A percentile compares a stretch with the other conserved stretches of the same genome.
These are phyloP conservation scores for Streptanthus diversifolius DNA, from an alignment of 345 rosid species.

Conservation along the genomic window DNA sequence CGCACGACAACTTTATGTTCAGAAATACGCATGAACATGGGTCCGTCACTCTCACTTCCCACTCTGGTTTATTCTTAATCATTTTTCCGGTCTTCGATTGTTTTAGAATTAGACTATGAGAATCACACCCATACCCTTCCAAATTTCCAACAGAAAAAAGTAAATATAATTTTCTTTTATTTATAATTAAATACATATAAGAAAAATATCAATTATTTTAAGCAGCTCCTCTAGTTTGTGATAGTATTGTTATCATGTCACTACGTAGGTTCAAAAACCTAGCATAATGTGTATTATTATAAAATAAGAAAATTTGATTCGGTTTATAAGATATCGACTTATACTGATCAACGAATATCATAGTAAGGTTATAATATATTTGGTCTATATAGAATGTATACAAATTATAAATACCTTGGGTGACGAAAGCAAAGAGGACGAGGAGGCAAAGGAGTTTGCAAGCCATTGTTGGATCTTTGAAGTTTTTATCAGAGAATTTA, in stretches of 20 bases:
- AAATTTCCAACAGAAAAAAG: not conserved
- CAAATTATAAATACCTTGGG: not conserved
- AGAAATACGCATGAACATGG: not conserved
- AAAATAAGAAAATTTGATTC: not conserved
- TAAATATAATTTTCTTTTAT: not conserved
- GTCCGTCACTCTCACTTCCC: conserved; percentile 3
- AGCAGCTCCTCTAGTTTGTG: not conserved
- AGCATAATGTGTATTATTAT: not conserved
- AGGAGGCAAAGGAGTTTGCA: not conserved
- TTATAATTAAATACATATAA: too few relatives aligned
- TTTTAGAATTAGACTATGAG: not conserved
- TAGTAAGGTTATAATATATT: not conserved
- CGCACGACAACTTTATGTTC: not conserved
- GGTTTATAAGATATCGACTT: not conserved
- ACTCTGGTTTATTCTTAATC: conserved; percentile 2
- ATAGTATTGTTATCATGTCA: not conserved
- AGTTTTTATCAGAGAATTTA: not conserved
- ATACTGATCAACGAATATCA: not conserved
- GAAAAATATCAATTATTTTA: not conserved
- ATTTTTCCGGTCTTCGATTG: conserved; percentile 10
- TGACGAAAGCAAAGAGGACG: not conserved
- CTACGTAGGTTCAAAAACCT: not conserved
- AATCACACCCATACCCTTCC: not conserved
- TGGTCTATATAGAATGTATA: not conserved
- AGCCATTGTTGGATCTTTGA: not conserved